Conservation (phyloP, 169 alveolate species). For the Ichthyophthirius multifiliis region DNA sequence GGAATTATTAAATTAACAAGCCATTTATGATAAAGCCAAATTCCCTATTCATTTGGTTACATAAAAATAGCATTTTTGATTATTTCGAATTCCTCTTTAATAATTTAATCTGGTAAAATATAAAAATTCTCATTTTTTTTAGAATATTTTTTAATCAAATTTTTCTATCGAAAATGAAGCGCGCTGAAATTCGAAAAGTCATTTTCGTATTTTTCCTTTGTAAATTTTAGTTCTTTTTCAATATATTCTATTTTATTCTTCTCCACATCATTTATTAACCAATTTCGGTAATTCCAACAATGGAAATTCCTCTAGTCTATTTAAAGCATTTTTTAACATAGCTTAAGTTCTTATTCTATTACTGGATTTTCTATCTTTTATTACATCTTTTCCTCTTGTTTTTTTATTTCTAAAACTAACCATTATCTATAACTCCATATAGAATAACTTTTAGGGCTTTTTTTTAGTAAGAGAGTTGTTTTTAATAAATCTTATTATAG, state of each 20-base stretch:
- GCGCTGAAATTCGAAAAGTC: constrained; percentile 41
- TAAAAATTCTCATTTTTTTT: not conserved
- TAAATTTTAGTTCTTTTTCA: constrained; percentile 20
- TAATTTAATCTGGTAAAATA: not conserved
- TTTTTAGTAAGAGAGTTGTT: constrained; percentile 11
- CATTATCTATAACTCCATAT: constrained; percentile 45
- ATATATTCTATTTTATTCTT: not conserved
- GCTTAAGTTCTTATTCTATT: constrained; percentile 7
- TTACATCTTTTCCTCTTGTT: not conserved
- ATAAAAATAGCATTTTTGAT: constrained; percentile 39
- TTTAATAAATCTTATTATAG: constrained; percentile 12
- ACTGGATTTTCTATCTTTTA: not conserved
- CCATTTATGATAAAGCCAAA: constrained; percentile 41
- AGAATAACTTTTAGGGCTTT: constrained; percentile 33
- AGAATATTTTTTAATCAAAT: not conserved
- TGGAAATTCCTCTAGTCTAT: constrained; percentile 44
- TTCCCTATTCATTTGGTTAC: constrained; percentile 44
- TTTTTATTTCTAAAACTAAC: constrained; percentile 21
- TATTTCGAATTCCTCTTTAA: constrained; percentile 27
- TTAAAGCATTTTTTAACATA: constrained; percentile 31
- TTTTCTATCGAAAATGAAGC: constrained; percentile 33
- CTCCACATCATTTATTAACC: constrained; percentile 10
- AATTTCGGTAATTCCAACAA: constrained; percentile 44
- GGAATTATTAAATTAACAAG: constrained; percentile 5
- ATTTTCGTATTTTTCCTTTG: constrained; percentile 26